Percentiles rank a stretch among this genome's conserved stretches.
Evolutionary conservation across 2,329 filamentous ascomycete genomes (phyloP).

Genomic region (Monosporascus sp.): DNA sequence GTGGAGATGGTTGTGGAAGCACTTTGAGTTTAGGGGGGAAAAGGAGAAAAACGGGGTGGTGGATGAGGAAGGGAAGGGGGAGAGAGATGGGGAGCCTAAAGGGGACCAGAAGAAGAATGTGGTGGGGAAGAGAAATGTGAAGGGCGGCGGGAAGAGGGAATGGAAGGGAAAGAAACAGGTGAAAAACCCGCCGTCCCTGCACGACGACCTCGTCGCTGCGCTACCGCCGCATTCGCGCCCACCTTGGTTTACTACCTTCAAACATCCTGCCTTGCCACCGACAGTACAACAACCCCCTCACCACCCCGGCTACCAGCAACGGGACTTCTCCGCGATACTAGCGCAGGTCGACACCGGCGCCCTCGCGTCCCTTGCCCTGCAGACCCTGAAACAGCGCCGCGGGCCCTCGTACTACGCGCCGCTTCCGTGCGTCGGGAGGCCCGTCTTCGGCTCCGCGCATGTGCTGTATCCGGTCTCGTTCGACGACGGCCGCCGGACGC

Average conservation of each 20-base stretch:
- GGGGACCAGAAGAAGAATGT: not conserved
- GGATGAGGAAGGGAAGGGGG: no score
- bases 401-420: slow-evolving; percentile 1
- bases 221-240: not conserved
- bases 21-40: not conserved
- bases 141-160: not conserved
- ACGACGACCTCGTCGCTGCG: not conserved
- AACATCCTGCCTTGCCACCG: no score
- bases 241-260: not conserved
- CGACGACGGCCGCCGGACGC: not conserved
- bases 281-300: not conserved
- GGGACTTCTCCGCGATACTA: slow-evolving; percentile 13
- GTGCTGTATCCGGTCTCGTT: slow-evolving; percentile 17
- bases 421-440: slow-evolving; percentile 8
- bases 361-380: slow-evolving; percentile 10
- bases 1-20: not conserved
- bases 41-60: not conserved
- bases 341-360: slow-evolving; percentile 12
- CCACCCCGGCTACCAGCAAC: not conserved
- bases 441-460: slow-evolving; percentile 17
- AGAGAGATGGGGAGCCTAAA: no score
- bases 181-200: not conserved
- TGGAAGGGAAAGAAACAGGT: not conserved
- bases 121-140: not conserved
- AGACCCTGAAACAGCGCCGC: slow-evolving; percentile 4